Conservation (phyloP, 331 rosid species). For the Saraca asoca region DNA sequence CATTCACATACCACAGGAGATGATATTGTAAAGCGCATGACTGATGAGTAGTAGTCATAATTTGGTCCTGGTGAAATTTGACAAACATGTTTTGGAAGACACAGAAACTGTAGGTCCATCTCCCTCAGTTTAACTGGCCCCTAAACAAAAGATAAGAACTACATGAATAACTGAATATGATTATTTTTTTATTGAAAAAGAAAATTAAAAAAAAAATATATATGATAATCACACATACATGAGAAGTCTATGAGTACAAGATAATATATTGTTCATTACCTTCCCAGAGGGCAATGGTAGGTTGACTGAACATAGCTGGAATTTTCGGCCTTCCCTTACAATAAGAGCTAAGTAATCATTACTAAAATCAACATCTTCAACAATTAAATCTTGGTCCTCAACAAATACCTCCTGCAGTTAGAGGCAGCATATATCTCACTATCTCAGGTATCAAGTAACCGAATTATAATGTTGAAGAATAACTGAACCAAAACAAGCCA, state of each 20-base stretch:
- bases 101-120: constrained; percentile 58
- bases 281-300: constrained; percentile 69
- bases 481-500: constrained; percentile 1
- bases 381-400: constrained; percentile 47
- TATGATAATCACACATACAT: constrained; percentile 15
- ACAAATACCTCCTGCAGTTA: constrained; percentile 64
- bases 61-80: constrained; percentile 91
- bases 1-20: constrained; percentile 82
- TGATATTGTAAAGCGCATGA: constrained; percentile 77
- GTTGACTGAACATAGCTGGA: constrained; percentile 71
- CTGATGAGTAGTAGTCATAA: constrained; percentile 76
- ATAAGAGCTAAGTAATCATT: constrained; percentile 68
- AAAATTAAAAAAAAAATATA: no score
- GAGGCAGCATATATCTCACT: constrained; percentile 18
- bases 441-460: constrained; percentile 6
- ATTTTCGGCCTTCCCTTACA: constrained; percentile 59
- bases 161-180: constrained; percentile 16
- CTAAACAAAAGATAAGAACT: constrained; percentile 48
- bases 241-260: constrained; percentile 28
- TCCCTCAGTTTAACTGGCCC: constrained; percentile 58
- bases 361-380: constrained; percentile 81
- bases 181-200: no score
- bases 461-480: not conserved
- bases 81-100: constrained; percentile 78
- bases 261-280: constrained; percentile 49